Evolutionary conservation across 805 yeast genomes (phyloP), one percentile per base, ranked within the genome.

Genomic region (Kodamaea kaohsiungensis): DNA sequence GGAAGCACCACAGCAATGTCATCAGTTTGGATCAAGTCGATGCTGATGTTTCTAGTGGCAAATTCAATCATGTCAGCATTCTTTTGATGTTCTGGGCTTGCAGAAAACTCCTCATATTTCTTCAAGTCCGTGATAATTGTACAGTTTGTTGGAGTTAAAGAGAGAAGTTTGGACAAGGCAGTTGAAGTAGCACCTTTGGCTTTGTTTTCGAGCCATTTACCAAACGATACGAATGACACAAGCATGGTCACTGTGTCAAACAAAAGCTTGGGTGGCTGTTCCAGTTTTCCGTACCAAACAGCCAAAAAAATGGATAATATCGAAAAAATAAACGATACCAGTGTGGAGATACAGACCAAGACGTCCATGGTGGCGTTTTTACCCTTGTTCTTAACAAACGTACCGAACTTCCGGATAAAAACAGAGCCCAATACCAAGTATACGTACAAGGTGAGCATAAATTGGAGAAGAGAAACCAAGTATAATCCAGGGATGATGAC

Each of bases 151-250:
- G 99, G 98, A 0, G 96, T 81, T 53, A 95, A 73, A 1, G 92
- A 85, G 46, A 96, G 78, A 45, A 95, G 77, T 59, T 85, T 84
- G 0, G 97, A 87, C 42, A 95, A 77, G 0, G 98, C 96, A 2
- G 89, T 82, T 0, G 98, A 89, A 0, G 98, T 95, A 55, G 89
- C 90, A 3, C 98, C 96, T 65, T 95, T 91, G 1, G 99, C 98
- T 59, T 81, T 84, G 69, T 89, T 89, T 65, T 95, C 99, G 18
- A 92, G 75, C 81, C 89, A 88, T 71, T 95, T 93, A 2, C 99
- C 99, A 46, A 91, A 73, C 7, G 95, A 81, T 25, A 95, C 91
- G 68, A 91, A 95, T 4, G 86, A 73, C 49, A 93, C 79, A 43
- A 95, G 77, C 96, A 96, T 90, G 13, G 87, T 84, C 1, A 91